phyloP scores from a whole-genome alignment of 345 rosid genomes.

The Lepidium didymum region DNA sequence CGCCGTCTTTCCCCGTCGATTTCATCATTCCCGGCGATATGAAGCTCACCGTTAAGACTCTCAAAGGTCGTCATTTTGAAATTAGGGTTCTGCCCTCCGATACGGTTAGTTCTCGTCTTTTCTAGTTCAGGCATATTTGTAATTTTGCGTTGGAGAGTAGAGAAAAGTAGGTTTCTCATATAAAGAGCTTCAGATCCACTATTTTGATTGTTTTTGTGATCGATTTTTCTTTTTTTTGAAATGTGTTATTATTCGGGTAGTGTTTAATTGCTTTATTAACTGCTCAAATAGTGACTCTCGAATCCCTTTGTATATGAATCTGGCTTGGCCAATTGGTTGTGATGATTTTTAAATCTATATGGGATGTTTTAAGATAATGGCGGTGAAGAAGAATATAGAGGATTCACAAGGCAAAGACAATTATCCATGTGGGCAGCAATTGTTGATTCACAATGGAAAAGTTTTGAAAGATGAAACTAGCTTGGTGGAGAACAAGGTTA shows the following conservation, averaged over 20 bases:
- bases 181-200: slow-evolving; percentile 3
- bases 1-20: slow-evolving; percentile 9
- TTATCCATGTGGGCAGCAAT: slow-evolving; percentile 92
- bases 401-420: slow-evolving; percentile 91
- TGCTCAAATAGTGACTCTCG: not conserved
- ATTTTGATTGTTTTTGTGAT: not conserved
- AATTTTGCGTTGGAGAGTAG: not conserved
- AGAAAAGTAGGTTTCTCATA: not conserved
- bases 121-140: not conserved
- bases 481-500: slow-evolving; percentile 66
- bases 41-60: slow-evolving; percentile 98
- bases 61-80: slow-evolving; percentile 92
- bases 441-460: slow-evolving; percentile 94
- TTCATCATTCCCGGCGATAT: slow-evolving; percentile 26
- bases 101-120: slow-evolving; percentile 47
- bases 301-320: not conserved
- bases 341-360: not conserved
- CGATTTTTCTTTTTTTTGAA: not conserved
- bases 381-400: slow-evolving; percentile 96
- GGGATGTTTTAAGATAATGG: slow-evolving; percentile 50
- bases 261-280: not conserved
- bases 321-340: not conserved
- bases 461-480: slow-evolving; percentile 97
- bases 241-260: not conserved
- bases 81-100: slow-evolving; percentile 87